phyloP scores from a whole-genome alignment of 352 stramenopile species.

The Pythium biforme region DNA sequence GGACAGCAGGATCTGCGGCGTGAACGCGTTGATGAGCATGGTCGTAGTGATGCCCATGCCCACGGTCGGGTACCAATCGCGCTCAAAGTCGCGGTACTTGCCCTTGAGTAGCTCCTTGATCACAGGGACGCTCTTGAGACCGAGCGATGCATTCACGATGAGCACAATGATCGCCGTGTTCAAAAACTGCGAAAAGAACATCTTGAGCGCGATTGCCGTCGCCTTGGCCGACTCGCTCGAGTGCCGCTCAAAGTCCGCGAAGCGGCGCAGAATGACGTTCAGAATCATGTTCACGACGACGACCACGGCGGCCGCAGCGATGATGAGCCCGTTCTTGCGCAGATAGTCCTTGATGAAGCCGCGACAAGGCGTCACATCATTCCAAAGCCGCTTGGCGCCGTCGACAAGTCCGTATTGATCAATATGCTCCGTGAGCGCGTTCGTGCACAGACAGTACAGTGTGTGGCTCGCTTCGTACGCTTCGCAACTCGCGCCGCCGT shows the following conservation, averaged over 20 bases:
- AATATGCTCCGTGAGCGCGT: conserved; percentile 48
- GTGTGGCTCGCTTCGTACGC: conserved; percentile 61
- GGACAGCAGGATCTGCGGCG: conserved; percentile 60
- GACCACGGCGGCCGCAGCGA: conserved; percentile 59
- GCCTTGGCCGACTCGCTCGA: conserved; percentile 83
- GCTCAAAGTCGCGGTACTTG: conserved; percentile 81
- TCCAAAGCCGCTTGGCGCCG: conserved; percentile 56
- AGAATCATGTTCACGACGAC: conserved; percentile 79
- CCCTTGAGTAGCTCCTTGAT: conserved; percentile 65
- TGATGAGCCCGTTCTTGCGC: conserved; percentile 65
- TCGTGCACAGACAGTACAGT: conserved; percentile 73
- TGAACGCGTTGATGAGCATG: conserved; percentile 83
- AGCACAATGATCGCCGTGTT: conserved; percentile 85
- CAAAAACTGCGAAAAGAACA: conserved; percentile 79
- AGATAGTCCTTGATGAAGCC: conserved; percentile 70
- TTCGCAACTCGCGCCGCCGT: conserved; percentile 44
- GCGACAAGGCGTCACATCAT: conserved; percentile 48
- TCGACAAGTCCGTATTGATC: conserved; percentile 43
- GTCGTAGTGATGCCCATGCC: conserved; percentile 85
- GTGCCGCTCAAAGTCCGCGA: conserved; percentile 72
- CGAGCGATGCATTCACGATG: conserved; percentile 66
- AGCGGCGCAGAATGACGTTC: conserved; percentile 61
- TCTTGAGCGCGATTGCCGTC: conserved; percentile 68
- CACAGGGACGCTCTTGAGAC: conserved; percentile 40
- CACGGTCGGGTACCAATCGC: conserved; percentile 85